Base-by-base conservation (phyloP, 805 yeast genomes). In the Schwanniomyces sp. region DNA sequence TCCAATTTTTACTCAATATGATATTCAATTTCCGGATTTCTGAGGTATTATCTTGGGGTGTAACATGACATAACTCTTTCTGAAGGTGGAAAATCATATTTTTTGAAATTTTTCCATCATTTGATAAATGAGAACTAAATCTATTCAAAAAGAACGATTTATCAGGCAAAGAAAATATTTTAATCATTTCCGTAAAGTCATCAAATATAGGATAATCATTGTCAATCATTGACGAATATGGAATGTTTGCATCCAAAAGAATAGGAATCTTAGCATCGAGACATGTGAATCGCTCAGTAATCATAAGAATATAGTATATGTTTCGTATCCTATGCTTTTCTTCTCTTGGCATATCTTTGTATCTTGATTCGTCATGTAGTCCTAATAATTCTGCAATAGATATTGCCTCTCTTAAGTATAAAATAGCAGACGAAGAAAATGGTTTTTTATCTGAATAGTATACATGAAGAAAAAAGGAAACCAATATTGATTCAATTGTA, bases 231-330 rank as follows among this genome's bases (percentile, higher is more conserved):
- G 62, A 56, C 1, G 75, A 74, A 38, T 64, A 61, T 0, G 69
- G 66, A 14, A 71, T 63, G 14, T 66, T 55, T 2, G 73, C 64
- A 32, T 69, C 74, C 26, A 71, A 52, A 27, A 71, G 59, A 10
- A 68, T 69, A 1, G 75, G 74, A 21, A 69, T 51, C 28, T 63
- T 63, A 44, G 67, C 70, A 44, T 70, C 74, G 37, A 70, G 66
- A 44, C 74, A 67, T 59, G 62, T 64, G 51, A 60, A 70, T 29
- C 76, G 51, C 50, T 71, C 76, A 2, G 74, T 67, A 11, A 71
- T 69, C 47, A 70, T 52, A 12, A 71, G 57, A 47, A 64, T 57
- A 50, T 69, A 71, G 52, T 66, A 71, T 7, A 70, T 66, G 41
- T 71, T 71, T 21, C 64, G 54, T 51, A 69, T 58, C n/a, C 69